Evolutionary conservation across 2,329 filamentous ascomycete genomes (phyloP).

Genomic region (Pseudocercospora cruenta): DNA sequence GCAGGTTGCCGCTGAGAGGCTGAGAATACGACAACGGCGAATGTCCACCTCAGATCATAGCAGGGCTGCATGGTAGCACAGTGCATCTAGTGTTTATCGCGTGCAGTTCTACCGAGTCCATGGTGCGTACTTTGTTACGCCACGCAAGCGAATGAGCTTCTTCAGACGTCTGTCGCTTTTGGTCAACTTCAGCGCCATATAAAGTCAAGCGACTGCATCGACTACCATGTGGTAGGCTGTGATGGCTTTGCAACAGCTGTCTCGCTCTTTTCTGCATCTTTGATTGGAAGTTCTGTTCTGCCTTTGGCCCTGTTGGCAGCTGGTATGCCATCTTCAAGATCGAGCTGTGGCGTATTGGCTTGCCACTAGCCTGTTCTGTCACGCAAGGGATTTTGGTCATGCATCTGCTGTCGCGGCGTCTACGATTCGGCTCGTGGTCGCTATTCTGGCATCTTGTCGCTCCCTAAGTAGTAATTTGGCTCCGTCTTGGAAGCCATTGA

Average conservation of each 20-base stretch:
- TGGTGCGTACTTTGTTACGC: background rate
- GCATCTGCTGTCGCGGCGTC: background rate
- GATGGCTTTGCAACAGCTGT: background rate
- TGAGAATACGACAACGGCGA: background rate
- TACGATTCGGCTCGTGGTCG: background rate
- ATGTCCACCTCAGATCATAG: background rate
- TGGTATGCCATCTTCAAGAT: background rate
- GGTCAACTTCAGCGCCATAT: background rate
- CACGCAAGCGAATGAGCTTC: background rate
- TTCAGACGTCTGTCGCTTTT: background rate
- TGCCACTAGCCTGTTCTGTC: background rate
- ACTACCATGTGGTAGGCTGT: background rate
- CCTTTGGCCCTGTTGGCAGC: background rate
- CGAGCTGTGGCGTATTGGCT: constrained; percentile 1
- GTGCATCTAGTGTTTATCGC: background rate
- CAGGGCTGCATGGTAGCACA: background rate
- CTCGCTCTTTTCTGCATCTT: background rate
- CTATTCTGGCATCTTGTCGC: background rate
- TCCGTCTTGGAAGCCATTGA: background rate
- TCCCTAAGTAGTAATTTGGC: background rate
- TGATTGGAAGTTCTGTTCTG: background rate
- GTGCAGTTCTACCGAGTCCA: background rate
- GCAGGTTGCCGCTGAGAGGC: background rate
- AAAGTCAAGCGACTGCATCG: background rate
- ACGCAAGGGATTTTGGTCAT: background rate